Base-by-base conservation (phyloP, 73 alveolate species). In the Paramecium bursaria region DNA sequence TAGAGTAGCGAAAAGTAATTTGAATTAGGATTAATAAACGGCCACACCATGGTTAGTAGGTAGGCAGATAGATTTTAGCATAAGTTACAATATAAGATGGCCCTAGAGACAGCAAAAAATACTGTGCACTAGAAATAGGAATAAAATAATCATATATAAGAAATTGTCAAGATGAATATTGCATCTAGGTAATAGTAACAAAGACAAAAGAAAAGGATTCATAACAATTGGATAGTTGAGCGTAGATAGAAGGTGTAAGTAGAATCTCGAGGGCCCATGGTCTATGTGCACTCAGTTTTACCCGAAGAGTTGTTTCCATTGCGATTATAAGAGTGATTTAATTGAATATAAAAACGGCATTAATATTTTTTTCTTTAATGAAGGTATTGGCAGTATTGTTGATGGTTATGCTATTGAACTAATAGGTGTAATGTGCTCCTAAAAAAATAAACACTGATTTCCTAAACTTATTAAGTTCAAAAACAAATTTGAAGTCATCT, bases 361-460 rank as follows among this genome's bases (percentile, higher is more conserved):
- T n/a, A n/a, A n/a, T n/a, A n/a, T n/a, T n/a, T n/a, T n/a, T n/a
- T n/a, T n/a, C n/a, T n/a, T n/a, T 57, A 57, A 57, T 57, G 76
- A 57, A 57, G 76, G 33, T 48, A 30, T n/a, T 57, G 33, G 27
- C 74, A 51, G 74, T 33, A 51, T n/a, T 57, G 39, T 29, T 57
- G 31, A 31, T 57, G 19, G 39, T 57, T 23, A n/a, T 57, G 76
- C 49, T 57, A 6, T 29, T 57, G 39, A 29, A 26, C 17, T 44
- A 57, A 50, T 9, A 30, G 26, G 76, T 23, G 17, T 57, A 25
- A 5, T 57, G 76, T 57, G 39, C 50, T 22, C 76, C 76, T 29
- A 57, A 57, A 50, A 57, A 57, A 44, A 57, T 57, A 27, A 57
- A 57, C 39, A 57, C 76, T 25, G 76, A 57, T 57, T 57, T 57